phyloP scores from a whole-genome alignment of 202 grass and related monocot species.

The Zoysia matrella region DNA sequence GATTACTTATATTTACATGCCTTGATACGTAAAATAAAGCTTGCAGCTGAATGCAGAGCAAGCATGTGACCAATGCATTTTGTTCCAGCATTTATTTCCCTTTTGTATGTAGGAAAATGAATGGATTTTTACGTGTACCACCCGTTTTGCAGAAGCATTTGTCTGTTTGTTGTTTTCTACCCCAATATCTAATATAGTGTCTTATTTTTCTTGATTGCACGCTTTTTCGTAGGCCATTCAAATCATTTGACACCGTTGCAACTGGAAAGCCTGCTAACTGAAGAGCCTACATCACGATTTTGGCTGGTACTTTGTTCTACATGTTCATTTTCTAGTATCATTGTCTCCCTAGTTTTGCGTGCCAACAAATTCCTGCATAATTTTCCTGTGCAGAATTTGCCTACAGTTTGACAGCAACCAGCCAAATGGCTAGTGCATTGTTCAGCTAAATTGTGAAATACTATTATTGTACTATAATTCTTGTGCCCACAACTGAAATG shows the following conservation, averaged over 20 bases:
- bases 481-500: conserved; percentile 16
- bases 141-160: not conserved
- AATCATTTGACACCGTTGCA: conserved; percentile 91
- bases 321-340: conserved; percentile 20
- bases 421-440: not conserved
- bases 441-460: conserved; percentile 4
- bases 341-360: conserved; percentile 23
- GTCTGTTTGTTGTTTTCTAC: conserved; percentile 28
- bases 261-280: conserved; percentile 81
- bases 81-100: not conserved
- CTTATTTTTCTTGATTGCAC: conserved; percentile 30
- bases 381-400: conserved; percentile 15
- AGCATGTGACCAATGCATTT: not conserved
- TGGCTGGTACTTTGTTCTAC: conserved; percentile 80
- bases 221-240: conserved; percentile 62
- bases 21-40: conserved; percentile 22
- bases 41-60: not conserved
- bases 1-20: conserved; percentile 12
- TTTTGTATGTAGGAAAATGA: conserved; percentile 9
- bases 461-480: not conserved
- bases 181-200: not conserved
- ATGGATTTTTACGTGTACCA: not conserved
- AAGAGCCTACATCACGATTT: conserved; percentile 77
- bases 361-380: conserved; percentile 1
- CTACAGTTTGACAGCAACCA: conserved; percentile 5